A percentile compares a stretch with the other conserved stretches of the same genome.
Evolutionary conservation across 208 protist species (phyloP).

Genomic region (Novymonas esmeraldas): DNA sequence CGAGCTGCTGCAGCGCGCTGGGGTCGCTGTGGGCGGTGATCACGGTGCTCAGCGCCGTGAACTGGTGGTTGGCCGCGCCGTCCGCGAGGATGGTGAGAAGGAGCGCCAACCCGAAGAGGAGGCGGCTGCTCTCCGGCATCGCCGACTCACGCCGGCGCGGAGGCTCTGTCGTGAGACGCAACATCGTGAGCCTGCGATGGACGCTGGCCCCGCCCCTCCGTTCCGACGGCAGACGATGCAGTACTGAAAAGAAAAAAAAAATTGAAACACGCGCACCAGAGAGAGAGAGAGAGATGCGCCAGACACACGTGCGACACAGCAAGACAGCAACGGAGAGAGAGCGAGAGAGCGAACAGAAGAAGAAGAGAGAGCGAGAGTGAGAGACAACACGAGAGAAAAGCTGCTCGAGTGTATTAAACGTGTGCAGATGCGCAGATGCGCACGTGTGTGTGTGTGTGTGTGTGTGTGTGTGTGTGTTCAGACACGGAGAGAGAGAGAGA

Average conservation of each 20-base stretch:
- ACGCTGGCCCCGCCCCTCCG: no score
- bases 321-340: constrained; percentile 20
- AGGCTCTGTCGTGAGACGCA: constrained; percentile 16
- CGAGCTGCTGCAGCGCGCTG: constrained; percentile 65
- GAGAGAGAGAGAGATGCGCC: neutral
- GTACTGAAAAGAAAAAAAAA: no score
- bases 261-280: neutral
- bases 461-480: no score
- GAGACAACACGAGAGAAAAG: neutral
- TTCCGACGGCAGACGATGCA: no score
- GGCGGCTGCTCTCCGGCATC: constrained; percentile 26
- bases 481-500: neutral
- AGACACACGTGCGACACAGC: no score
- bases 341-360: neutral
- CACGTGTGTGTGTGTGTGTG: no score
- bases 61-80: constrained; percentile 20
- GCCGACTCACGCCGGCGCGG: constrained; percentile 3
- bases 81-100: constrained; percentile 42
- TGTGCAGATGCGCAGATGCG: no score
- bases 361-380: neutral
- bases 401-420: no score
- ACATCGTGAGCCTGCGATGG: constrained; percentile 1
- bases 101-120: constrained; percentile 43
- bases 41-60: constrained; percentile 50
- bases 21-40: constrained; percentile 48